phyloP scores from a whole-genome alignment of 805 yeast species.

The Brettanomyces naardenensis region DNA sequence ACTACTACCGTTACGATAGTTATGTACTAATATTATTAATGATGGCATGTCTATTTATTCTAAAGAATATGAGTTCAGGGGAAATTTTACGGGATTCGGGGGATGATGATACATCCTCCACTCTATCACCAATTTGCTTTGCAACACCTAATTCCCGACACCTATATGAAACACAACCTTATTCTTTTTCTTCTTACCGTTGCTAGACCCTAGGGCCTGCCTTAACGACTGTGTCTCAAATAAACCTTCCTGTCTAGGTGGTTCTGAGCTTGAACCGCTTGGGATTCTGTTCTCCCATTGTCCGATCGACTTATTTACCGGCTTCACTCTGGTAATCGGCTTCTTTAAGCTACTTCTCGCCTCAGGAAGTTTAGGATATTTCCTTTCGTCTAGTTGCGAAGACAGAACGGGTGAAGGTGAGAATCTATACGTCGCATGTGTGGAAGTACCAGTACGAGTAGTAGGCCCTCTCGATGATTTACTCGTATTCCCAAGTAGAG shows the following conservation, averaged over 20 bases:
- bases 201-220: constrained; percentile 15
- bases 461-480: background rate
- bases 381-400: constrained; percentile 5
- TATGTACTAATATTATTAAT: background rate
- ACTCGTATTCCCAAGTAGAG: background rate
- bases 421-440: too few species aligned
- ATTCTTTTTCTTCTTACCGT: constrained; percentile 42
- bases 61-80: too few species aligned
- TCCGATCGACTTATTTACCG: constrained; percentile 25
- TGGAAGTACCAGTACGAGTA: background rate
- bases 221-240: constrained; percentile 16
- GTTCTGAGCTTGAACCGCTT: constrained; percentile 2
- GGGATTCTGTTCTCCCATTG: constrained; percentile 19
- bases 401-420: too few species aligned
- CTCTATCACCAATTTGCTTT: too few species aligned
- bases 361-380: constrained; percentile 29
- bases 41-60: background rate
- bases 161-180: constrained; percentile 48
- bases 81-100: background rate
- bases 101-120: background rate
- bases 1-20: constrained; percentile 46
- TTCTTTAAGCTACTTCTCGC: constrained; percentile 32
- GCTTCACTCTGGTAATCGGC: constrained; percentile 52
- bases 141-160: constrained; percentile 12
- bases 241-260: constrained; percentile 8